Base-by-base conservation (phyloP, 164 flowering plant genomes). In the Stephania cephalantha region DNA sequence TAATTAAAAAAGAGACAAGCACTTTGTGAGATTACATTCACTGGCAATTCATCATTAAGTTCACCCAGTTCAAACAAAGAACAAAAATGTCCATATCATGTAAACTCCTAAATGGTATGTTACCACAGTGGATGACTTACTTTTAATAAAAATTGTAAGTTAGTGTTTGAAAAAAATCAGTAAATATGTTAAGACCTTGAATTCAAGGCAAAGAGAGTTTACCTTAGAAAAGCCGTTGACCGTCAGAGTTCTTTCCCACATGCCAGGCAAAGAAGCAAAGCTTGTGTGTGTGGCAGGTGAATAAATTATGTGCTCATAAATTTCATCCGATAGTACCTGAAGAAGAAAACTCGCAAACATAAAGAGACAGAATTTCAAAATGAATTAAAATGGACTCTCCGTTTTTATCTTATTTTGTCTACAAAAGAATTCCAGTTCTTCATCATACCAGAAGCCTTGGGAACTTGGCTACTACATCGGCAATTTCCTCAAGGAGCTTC, bases 201-300 rank as follows among this genome's bases (percentile, higher is more conserved):
- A 55, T 42, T 7, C 66, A 46, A 66, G 22, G 3, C 13, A 6
- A 12, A 7, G 70, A 17, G 5, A 1, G 17, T 46, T 66, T 80
- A 92, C 99, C 96, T 95, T 95, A 7, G 99, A 95, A 79, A 95
- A 95, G 18, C 98, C 98, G 80, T 95, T 95, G 45, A 93, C 93
- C 1, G 98, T 95, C 63, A 93, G 79, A 79, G 98, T 93, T 85
- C 99, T 89, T 71, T 90, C 92, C 91, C 90, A 92, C 99, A 93
- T 95, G 83, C 95, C 97, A 4, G 99, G 97, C 84, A 95, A 82
- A 76, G 99, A 88, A 70, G 99, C 99, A 84, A 95, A 93, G 84
- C 99, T 90, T 15, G 93, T 89, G 76, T 93, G 98, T 67, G 86
- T 85, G 44, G 99, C 99, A 45, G 98, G 99, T 50, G 86, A 81